These are phyloP conservation scores for Tuber brumale DNA, from an alignment of 495 filamentous ascomycete genomes.

Conservation along the genomic window DNA sequence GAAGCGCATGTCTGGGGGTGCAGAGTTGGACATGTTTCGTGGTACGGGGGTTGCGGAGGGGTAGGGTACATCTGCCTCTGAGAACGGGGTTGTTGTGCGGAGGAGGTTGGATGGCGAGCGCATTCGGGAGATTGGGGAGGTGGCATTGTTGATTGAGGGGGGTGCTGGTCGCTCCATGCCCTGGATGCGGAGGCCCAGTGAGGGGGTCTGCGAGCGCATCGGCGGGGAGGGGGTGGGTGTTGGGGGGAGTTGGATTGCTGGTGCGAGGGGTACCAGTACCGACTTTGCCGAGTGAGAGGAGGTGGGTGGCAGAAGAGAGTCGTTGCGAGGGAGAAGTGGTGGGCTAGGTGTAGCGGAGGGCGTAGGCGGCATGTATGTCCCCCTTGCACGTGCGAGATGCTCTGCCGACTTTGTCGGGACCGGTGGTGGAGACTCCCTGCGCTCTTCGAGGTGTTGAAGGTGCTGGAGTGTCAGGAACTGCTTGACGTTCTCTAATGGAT, in stretches of 20 bases:
- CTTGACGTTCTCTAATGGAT: constrained; percentile 86
- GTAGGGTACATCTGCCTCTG: constrained; percentile 82
- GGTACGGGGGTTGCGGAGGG: constrained; percentile 61
- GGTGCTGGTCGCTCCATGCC: constrained; percentile 50
- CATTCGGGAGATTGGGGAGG: constrained; percentile 32
- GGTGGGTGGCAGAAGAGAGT: constrained; percentile 29
- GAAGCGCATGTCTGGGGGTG: constrained; percentile 85
- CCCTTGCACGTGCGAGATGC: constrained; percentile 35
- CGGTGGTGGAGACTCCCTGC: constrained; percentile 43
- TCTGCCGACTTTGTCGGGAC: constrained; percentile 48
- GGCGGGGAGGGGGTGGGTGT: constrained; percentile 26
- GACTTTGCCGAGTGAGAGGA: constrained; percentile 36
- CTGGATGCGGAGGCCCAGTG: constrained; percentile 34
- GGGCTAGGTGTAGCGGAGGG: constrained; percentile 52
- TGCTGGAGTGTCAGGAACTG: constrained; percentile 59
- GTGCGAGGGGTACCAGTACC: constrained; percentile 39
- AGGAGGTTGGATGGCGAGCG: constrained; percentile 30
- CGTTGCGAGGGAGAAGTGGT: constrained; percentile 27
- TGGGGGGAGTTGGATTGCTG: constrained; percentile 28
- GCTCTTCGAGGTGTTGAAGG: constrained; percentile 44
- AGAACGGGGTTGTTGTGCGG: constrained; percentile 60
- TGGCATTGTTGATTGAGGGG: constrained; percentile 40
- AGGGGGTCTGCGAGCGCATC: constrained; percentile 33
- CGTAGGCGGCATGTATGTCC: constrained; percentile 47
- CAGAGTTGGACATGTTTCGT: constrained; percentile 73